Evolutionary conservation across 345 rosid genomes (phyloP).

Genomic region (Stellera chamaejasme): DNA sequence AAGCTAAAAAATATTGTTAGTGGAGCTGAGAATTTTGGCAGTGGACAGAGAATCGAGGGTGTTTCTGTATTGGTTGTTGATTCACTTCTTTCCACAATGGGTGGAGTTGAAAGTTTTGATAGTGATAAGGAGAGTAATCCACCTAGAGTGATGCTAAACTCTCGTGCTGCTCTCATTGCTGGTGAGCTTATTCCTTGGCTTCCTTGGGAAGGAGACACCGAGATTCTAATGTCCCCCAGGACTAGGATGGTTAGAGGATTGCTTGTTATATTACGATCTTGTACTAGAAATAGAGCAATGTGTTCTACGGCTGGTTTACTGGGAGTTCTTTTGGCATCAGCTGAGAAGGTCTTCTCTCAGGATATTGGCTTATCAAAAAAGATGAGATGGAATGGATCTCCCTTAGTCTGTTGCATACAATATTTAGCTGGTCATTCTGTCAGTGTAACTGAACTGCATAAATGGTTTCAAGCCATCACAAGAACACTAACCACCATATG

Average conservation of each 20-base stretch:
- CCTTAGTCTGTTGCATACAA: conserved; percentile 77
- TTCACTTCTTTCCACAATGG: conserved; percentile 98
- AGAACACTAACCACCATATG: conserved; percentile 50
- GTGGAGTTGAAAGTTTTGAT: conserved; percentile 98
- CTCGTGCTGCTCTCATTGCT: conserved; percentile 93
- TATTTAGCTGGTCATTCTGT: conserved; percentile 89
- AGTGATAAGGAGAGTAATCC: conserved; percentile 90
- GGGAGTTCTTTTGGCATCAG: conserved; percentile 79
- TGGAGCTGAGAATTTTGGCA: conserved; percentile 67
- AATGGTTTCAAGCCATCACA: conserved; percentile 70
- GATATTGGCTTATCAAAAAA: conserved; percentile 39
- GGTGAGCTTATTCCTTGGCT: conserved; percentile 93
- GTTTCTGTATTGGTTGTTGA: conserved; percentile 82
- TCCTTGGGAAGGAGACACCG: conserved; percentile 64
- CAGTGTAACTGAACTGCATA: conserved; percentile 68
- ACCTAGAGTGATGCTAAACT: conserved; percentile 98
- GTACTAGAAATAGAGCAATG: conserved; percentile 99
- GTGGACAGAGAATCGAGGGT: conserved; percentile 69
- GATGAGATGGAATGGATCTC: conserved; percentile 67
- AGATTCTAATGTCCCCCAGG: conserved; percentile 76
- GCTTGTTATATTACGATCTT: conserved; percentile 84
- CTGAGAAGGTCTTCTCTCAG: conserved; percentile 67
- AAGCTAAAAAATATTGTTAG: conserved; percentile 82
- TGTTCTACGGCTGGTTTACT: conserved; percentile 89
- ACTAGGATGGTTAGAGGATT: conserved; percentile 90